Conservation (phyloP, 139 green algal species). For the Haematococcus lacustris region DNA sequence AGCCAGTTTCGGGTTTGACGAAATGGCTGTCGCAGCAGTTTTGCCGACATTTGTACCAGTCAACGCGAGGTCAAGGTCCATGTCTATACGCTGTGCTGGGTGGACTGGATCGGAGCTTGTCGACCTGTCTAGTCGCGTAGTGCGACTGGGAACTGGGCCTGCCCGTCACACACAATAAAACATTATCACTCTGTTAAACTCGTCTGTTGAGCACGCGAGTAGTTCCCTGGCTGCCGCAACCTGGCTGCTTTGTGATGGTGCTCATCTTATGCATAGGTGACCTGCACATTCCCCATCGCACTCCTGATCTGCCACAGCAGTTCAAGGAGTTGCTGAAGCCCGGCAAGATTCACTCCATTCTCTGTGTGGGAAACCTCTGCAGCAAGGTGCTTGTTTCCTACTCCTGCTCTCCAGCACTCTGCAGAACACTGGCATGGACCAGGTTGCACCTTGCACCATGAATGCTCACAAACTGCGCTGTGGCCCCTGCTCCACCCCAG, state of each 20-base stretch:
- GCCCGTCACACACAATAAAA: not conserved
- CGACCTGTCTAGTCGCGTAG: not conserved
- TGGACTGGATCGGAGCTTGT: not conserved
- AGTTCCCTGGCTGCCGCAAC: too few relatives aligned
- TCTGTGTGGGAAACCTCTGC: slow-evolving; percentile 88
- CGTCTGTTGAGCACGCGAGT: not conserved
- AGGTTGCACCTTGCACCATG: too few relatives aligned
- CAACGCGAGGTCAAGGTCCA: slow-evolving; percentile 1
- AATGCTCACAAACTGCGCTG: too few relatives aligned
- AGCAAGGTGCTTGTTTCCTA: slow-evolving; percentile 66
- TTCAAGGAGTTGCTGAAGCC: slow-evolving; percentile 90
- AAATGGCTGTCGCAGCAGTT: not conserved
- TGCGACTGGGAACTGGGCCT: too few relatives aligned
- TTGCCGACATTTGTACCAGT: slow-evolving; percentile 3
- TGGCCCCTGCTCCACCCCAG: too few relatives aligned
- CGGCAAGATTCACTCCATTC: slow-evolving; percentile 86
- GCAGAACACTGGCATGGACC: too few relatives aligned
- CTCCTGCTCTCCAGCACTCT: too few relatives aligned
- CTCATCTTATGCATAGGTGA: slow-evolving; percentile 89
- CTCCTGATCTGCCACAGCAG: slow-evolving; percentile 74
- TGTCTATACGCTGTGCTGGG: not conserved
- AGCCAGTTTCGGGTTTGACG: not conserved
- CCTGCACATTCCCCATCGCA: slow-evolving; percentile 82
- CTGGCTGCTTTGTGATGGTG: too few relatives aligned
- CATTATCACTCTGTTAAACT: not conserved